phyloP scores from a whole-genome alignment of 2,329 filamentous ascomycete genomes.

The Exserohilum rostratum region DNA sequence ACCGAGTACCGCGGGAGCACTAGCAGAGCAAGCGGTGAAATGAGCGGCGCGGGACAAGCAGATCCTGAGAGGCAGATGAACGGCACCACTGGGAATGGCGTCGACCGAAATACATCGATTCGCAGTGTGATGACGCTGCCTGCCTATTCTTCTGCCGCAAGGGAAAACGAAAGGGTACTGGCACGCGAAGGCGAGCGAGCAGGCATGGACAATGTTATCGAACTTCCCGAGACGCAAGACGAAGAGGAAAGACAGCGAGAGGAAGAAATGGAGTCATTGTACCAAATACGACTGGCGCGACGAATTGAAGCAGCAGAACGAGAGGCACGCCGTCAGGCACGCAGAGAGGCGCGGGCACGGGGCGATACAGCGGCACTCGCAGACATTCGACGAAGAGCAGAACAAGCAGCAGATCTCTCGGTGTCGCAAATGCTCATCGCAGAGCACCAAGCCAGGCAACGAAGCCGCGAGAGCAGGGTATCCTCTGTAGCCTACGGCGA shows the following conservation, averaged over 20 bases:
- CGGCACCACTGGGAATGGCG: conserved; percentile 48
- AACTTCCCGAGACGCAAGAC: conserved; percentile 79
- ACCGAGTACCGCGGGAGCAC: conserved; percentile 35
- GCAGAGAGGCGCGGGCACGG: conserved; percentile 73
- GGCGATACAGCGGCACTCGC: conserved; percentile 74
- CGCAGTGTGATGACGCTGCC: conserved; percentile 95
- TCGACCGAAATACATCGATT: conserved; percentile 84
- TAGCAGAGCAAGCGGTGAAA: conserved; percentile 34
- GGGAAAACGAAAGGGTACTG: conserved; percentile 79
- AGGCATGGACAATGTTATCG: conserved; percentile 88
- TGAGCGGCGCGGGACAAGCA: conserved; percentile 30
- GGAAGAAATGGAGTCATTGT: conserved; percentile 89
- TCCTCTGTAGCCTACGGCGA: conserved; percentile 79
- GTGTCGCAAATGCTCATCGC: conserved; percentile 57
- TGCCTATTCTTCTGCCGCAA: conserved; percentile 75
- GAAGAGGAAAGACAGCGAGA: conserved; percentile 81
- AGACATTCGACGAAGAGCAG: conserved; percentile 58
- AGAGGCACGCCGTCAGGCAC: conserved; percentile 72
- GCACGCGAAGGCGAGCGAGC: conserved; percentile 88
- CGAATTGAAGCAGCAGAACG: conserved; percentile 77
- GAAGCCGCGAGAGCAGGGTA: conserved; percentile 68
- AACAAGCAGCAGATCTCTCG: conserved; percentile 49
- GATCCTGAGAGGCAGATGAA: conserved; percentile 37
- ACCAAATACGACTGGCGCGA: conserved; percentile 82
- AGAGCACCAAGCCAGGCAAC: conserved; percentile 61